phyloP scores from a whole-genome alignment of 441 rosid species.

The Gossypium schwendimanii region DNA sequence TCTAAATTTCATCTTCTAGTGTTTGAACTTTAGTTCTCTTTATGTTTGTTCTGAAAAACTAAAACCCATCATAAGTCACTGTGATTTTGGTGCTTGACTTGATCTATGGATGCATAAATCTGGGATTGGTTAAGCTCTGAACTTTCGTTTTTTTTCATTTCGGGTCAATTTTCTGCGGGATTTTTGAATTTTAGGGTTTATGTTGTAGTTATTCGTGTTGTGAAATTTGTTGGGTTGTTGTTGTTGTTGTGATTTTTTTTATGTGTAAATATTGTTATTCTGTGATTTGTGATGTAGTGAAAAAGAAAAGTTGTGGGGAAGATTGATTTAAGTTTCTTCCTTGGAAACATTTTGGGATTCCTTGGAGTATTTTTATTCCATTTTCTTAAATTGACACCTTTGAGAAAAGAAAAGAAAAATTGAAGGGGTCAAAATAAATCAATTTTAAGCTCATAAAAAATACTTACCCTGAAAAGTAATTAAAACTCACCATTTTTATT shows the following conservation, averaged over 20 bases:
- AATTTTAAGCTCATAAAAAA: constrained; percentile 9
- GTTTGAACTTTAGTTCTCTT: not conserved
- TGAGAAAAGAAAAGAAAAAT: constrained; percentile 4
- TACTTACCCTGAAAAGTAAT: constrained; percentile 23
- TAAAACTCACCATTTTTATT: constrained; percentile 50
- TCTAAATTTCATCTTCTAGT: constrained; percentile 11
- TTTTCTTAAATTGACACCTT: constrained; percentile 4
- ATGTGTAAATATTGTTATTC: constrained; percentile 28
- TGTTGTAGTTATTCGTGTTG: not conserved
- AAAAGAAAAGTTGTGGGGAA: constrained; percentile 4
- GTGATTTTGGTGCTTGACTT: constrained; percentile 26
- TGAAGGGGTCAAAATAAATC: constrained; percentile 16
- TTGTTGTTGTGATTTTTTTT: constrained; percentile 17
- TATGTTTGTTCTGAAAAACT: not conserved
- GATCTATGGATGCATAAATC: constrained; percentile 32
- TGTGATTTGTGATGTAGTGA: constrained; percentile 13
- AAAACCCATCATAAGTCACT: not conserved
- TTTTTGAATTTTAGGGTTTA: not conserved
- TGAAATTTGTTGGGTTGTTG: constrained; percentile 6
- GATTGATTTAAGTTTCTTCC: constrained; percentile 22
- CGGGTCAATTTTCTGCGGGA: not conserved
- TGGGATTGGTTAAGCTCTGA: constrained; percentile 25
- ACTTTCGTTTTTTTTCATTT: not conserved
- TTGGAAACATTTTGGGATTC: constrained; percentile 39
- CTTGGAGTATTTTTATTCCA: constrained; percentile 35